Evolutionary conservation across 176 grass and related monocot species (phyloP).

Genomic region (Secale cereale): DNA sequence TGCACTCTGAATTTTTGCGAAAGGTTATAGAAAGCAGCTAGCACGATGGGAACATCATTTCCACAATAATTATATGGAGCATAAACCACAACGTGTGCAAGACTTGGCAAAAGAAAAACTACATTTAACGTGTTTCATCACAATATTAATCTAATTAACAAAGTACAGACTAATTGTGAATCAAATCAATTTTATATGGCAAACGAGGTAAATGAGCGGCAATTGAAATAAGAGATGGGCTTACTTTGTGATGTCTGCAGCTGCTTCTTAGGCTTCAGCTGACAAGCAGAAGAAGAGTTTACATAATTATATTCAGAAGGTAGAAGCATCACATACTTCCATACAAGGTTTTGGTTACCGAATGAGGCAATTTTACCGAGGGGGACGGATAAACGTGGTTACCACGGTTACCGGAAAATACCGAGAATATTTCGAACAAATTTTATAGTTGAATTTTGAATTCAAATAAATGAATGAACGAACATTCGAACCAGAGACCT

Average conservation of each 20-base stretch:
- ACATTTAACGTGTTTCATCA: not conserved
- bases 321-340: constrained; percentile 17
- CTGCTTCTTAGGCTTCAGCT: constrained; percentile 58
- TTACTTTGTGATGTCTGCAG: constrained; percentile 95
- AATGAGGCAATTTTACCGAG: too few species aligned
- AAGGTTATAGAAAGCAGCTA: constrained; percentile 3
- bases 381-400: too few species aligned
- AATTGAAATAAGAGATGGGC: constrained; percentile 16
- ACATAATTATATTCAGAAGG: constrained; percentile 36
- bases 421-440: too few species aligned
- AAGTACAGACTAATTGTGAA: not conserved
- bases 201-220: constrained; percentile 21
- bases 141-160: not conserved
- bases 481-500: too few species aligned
- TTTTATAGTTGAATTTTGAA: too few species aligned
- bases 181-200: constrained; percentile 20
- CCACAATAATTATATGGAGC: not conserved
- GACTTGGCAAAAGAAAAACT: not conserved
- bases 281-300: constrained; percentile 20
- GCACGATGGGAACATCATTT: not conserved
- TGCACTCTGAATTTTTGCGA: not conserved
- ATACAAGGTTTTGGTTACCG: too few species aligned
- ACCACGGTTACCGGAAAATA: too few species aligned
- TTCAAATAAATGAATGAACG: too few species aligned
- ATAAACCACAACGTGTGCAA: constrained; percentile 9